These are phyloP conservation scores for Ephemerocybe angulata DNA, from an alignment of 768 basidiomycete genomes.

Conservation along the genomic window DNA sequence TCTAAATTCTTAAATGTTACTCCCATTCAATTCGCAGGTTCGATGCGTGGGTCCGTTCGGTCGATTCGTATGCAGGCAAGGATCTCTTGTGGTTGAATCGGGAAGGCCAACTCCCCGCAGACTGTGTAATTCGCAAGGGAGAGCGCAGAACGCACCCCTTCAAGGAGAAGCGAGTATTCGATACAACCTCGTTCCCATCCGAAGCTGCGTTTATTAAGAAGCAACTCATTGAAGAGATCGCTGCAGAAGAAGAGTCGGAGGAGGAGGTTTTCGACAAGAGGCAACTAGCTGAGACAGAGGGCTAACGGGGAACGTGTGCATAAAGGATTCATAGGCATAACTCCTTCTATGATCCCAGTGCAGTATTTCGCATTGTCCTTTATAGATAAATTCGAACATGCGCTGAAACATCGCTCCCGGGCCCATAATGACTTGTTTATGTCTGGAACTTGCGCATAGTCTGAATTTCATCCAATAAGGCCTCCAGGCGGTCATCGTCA, in stretches of 20 bases:
- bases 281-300: slow-evolving; percentile 51
- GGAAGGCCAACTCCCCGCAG: slow-evolving; percentile 70
- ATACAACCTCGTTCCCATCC: slow-evolving; percentile 51
- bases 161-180: slow-evolving; percentile 65
- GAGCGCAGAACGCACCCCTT: slow-evolving; percentile 59
- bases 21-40: slow-evolving; percentile 45
- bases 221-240: slow-evolving; percentile 31
- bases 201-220: slow-evolving; percentile 27
- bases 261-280: slow-evolving; percentile 37
- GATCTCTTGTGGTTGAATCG: slow-evolving; percentile 79
- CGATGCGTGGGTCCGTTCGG: slow-evolving; percentile 77
- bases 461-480: slow-evolving; percentile 81
- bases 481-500: slow-evolving; percentile 83
- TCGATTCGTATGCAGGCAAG: slow-evolving; percentile 72
- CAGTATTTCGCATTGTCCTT: background rate
- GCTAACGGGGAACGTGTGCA: slow-evolving; percentile 24
- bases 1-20: too few species aligned
- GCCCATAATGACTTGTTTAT: too few species aligned
- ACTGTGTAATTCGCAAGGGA: slow-evolving; percentile 62
- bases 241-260: slow-evolving; percentile 39
- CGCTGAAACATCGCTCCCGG: too few species aligned
- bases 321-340: background rate
- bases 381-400: too few species aligned
- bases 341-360: background rate
- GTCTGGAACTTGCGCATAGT: slow-evolving; percentile 89